Percentiles rank a stretch among this genome's conserved stretches.
These are phyloP conservation scores for Halenospora varia DNA, from an alignment of 495 filamentous ascomycete genomes.

Conservation along the genomic window DNA sequence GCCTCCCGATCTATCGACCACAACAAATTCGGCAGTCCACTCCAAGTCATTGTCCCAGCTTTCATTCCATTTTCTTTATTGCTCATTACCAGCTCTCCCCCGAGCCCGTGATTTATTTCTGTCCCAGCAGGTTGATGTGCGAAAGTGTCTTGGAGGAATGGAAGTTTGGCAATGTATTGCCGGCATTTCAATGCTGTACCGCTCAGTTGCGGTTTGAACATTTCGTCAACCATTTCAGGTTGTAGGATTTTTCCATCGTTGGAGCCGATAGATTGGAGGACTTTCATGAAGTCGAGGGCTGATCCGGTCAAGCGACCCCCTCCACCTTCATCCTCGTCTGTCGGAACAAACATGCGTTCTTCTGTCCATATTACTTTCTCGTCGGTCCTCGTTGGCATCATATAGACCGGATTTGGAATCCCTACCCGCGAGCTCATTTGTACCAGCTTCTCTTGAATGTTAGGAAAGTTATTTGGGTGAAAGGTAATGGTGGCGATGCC, in stretches of 20 bases:
- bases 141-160: not conserved
- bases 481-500: constrained; percentile 47
- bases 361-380: constrained; percentile 23
- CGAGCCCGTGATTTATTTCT: not conserved
- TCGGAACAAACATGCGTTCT: not conserved
- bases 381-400: constrained; percentile 21
- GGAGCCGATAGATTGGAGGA: constrained; percentile 38
- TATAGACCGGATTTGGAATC: constrained; percentile 21
- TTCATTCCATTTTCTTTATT: not conserved
- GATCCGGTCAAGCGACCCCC: constrained; percentile 35
- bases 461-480: constrained; percentile 35
- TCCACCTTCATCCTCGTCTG: constrained; percentile 41
- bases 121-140: not conserved
- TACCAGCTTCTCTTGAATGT: constrained; percentile 28
- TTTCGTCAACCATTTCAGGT: constrained; percentile 32
- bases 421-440: constrained; percentile 30
- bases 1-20: not conserved
- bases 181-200: not conserved
- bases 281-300: constrained; percentile 36
- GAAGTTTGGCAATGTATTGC: not conserved
- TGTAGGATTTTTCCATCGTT: constrained; percentile 42
- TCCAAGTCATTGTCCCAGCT: not conserved
- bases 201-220: constrained; percentile 40
- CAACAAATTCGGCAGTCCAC: not conserved
- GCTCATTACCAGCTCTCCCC: not conserved